Base-by-base conservation (phyloP, 768 basidiomycete species). In the Russula compacta region DNA sequence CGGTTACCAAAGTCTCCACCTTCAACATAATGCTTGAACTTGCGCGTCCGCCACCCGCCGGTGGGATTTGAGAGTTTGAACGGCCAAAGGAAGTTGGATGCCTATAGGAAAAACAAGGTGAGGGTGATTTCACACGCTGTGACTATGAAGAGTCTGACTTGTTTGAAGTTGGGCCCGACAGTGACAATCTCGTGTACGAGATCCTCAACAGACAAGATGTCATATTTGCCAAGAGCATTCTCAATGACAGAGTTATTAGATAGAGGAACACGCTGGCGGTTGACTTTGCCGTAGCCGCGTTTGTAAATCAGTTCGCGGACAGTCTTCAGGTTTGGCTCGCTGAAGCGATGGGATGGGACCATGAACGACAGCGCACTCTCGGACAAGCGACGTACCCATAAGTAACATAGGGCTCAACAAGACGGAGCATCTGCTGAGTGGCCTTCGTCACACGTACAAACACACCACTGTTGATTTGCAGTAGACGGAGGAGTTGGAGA, bases 31-130 rank as follows among this genome's bases (percentile, higher is more conserved):
- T 93, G 91, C 79, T 89, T 95, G 85, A 98, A 98, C 79, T 98
- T 98, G 74, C 93, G 84, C 73, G 83, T 86, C 78, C 92, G 87
- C 95, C 94, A 99, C 68, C 97, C 97, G 67, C 97, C 95, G 66
- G 83, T 98, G 58, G 97, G 95, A 85, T 98, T 98, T 71, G 94
- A 98, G 65, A 99, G 89, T 75, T 99, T 99, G 84, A 99, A 98
- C 29, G 97, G 97, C 95, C 95, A 98, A 56, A 98, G 86, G 85
- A 95, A 95, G 83, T 93, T 95, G 67, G 89, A 84, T 60, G 86
- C 89, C 87, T 61, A 42, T 1, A 50, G 36, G 15, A 44, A 6
- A 3, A 36, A 10, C 24, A 14, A 21, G 32, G 47, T 61, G 38
- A 61, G 38, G 40, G 47, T 33, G 6, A 29, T 47, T 21, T 36